Percentiles rank a stretch among this genome's conserved stretches.
These are phyloP conservation scores for Aspergillus pseudonomiae DNA, from an alignment of 2,329 filamentous ascomycete species.

Conservation along the genomic window DNA sequence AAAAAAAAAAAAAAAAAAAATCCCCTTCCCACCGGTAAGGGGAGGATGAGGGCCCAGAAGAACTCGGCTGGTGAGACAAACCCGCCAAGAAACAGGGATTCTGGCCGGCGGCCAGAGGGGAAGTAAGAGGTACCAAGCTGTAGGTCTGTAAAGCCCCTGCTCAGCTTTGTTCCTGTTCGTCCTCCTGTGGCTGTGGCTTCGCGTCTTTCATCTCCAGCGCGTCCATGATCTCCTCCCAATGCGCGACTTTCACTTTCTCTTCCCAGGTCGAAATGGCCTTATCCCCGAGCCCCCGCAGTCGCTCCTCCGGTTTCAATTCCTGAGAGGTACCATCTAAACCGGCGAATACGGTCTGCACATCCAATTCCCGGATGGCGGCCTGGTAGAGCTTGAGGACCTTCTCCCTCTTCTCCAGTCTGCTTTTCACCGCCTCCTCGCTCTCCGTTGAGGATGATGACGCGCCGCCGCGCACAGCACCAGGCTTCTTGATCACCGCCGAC, in stretches of 20 bases:
- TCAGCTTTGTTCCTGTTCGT: not conserved
- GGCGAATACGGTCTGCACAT: conserved; percentile 65
- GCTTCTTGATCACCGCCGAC: conserved; percentile 31
- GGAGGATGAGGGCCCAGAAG: not conserved
- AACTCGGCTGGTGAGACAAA: not conserved
- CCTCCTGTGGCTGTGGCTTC: not conserved
- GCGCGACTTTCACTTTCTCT: conserved; percentile 31
- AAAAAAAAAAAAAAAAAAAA: too few relatives aligned
- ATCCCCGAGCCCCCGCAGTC: conserved; percentile 34
- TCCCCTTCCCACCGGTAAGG: not conserved
- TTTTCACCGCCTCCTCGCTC: conserved; percentile 5
- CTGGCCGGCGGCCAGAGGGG: not conserved
- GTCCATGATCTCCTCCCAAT: conserved; percentile 45
- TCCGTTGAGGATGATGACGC: not conserved
- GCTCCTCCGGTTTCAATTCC: conserved; percentile 32
- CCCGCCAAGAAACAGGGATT: not conserved
- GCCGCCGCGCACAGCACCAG: conserved; percentile 20
- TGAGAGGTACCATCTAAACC: conserved; percentile 21
- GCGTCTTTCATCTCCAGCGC: conserved; percentile 37
- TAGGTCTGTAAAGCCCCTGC: not conserved
- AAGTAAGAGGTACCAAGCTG: not conserved
- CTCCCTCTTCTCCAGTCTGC: conserved; percentile 44
- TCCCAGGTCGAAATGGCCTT: conserved; percentile 36
- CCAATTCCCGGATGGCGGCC: conserved; percentile 61
- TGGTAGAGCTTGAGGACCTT: conserved; percentile 37